These are phyloP conservation scores for Moniliophthora roreri DNA, from an alignment of 1,284 basidiomycete genomes.

Conservation along the genomic window DNA sequence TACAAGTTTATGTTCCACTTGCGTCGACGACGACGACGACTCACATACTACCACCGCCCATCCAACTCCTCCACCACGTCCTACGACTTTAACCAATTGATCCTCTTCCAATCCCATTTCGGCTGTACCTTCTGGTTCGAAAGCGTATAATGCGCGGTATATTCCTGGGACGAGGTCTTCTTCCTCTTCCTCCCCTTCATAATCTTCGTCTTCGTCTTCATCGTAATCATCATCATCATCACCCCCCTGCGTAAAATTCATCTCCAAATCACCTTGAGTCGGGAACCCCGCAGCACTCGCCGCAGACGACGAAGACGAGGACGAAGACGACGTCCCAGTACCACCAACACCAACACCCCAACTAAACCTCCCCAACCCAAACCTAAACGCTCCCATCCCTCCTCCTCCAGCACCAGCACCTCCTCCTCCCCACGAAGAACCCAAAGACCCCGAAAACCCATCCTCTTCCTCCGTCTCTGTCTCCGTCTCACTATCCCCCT, in stretches of 20 bases:
- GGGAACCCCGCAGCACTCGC: conserved; percentile 17
- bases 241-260: conserved; percentile 30
- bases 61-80: conserved; percentile 70
- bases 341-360: conserved; percentile 31
- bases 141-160: conserved; percentile 71
- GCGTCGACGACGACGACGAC: conserved; percentile 18
- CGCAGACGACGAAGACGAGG: background rate
- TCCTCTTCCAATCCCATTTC: conserved; percentile 77
- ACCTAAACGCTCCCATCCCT: background rate
- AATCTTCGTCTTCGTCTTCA: conserved; percentile 25
- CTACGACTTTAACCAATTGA: conserved; percentile 65
- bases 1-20: conserved; percentile 55
- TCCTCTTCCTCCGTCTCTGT: background rate
- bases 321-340: conserved; percentile 12
- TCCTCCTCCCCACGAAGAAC: too few relatives aligned
- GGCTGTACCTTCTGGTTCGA: conserved; percentile 69
- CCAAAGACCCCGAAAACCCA: too few relatives aligned
- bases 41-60: conserved; percentile 66
- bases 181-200: conserved; percentile 29
- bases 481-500: background rate
- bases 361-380: conserved; percentile 23
- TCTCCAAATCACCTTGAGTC: conserved; percentile 30
- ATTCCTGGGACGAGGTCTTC: conserved; percentile 55
- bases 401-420: background rate
- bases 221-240: conserved; percentile 31